Evolutionary conservation across 1,284 basidiomycete genomes (phyloP), one percentile per base, ranked within the genome.

Genomic region (Hypsizygus ulmarius): DNA sequence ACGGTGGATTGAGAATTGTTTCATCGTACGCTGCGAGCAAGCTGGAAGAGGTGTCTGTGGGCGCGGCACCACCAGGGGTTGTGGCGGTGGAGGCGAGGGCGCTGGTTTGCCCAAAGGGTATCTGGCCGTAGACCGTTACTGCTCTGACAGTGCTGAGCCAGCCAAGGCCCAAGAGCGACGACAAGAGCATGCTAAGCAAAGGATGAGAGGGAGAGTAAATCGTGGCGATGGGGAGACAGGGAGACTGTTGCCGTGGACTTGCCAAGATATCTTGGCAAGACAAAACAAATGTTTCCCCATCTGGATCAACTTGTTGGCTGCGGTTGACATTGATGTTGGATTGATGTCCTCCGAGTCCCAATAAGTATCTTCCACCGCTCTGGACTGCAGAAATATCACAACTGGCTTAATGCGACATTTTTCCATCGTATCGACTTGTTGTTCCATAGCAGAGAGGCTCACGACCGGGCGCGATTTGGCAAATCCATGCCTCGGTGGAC

Each of bases 1-100:
- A 45, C n/a, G 78, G 80, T 2, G 79, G 65, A 29, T 49, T 65
- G 18, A 82, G 63, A 7, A 64, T 51, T 2, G 72, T 73, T 16
- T 71, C 65, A 52, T 81, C 70, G 57, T 78, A 78, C 0, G 74
- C 73, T 2, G 72, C 64, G 3, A 46, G 33, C 6, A 25, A 25
- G 4, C 4, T 25, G 21, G 21, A 25, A 4, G 21, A 25, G 3
- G 32, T 33, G 9, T 11, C 35, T 25, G 32, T 28, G 18, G 44
- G 21, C 21, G 6, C 25, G 11, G 39, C 15, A n/a, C 33, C 34
- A 12, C 64, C 57, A 8, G 52, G 49, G 9, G 63, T 57, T 5
- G 61, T 55, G 6, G 59, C 54, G 1, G 67, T 61, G 38, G 60
- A 61, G 15, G 51, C 63, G 5, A 68, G 54, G 12, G 15, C 39